Evolutionary conservation across 225 moss, liverwort and hornwort genomes (phyloP).

Genomic region (Pleurozium schreberi): DNA sequence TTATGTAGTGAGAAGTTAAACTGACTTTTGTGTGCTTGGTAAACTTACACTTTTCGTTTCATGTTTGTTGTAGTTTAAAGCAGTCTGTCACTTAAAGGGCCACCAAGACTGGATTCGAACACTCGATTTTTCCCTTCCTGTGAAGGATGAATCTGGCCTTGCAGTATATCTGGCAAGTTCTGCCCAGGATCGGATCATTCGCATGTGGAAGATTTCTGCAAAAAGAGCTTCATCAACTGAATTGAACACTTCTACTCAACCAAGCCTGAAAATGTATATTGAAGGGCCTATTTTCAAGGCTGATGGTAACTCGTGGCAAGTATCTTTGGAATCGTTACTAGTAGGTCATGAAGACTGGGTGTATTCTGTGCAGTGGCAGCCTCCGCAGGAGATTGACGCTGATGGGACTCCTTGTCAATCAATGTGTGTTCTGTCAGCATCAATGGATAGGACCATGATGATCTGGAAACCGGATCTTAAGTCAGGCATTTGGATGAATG

Average conservation of each 20-base stretch:
- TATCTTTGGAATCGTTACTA: conserved; percentile 75
- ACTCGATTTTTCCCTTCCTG: conserved; percentile 63
- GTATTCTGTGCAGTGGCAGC: conserved; percentile 83
- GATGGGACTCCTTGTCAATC: conserved; percentile 19
- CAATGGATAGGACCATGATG: conserved; percentile 99
- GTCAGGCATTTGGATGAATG: conserved; percentile 93
- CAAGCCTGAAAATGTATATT: conserved; percentile 74
- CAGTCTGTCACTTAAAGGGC: conserved; percentile 81
- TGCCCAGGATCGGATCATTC: conserved; percentile 80
- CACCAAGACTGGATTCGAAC: conserved; percentile 93
- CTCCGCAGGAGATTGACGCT: conserved; percentile 13
- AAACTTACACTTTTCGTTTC: neutral
- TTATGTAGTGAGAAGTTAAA: neutral
- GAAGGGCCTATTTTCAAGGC: conserved; percentile 82
- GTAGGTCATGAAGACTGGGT: conserved; percentile 98
- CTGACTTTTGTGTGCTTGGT: neutral
- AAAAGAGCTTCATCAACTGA: neutral
- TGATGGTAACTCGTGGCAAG: conserved; percentile 66
- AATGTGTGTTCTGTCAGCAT: conserved; percentile 83
- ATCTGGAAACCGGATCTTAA: conserved; percentile 72
- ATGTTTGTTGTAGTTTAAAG: conserved; percentile 43
- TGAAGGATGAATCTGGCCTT: conserved; percentile 14
- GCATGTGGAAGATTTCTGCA: conserved; percentile 72
- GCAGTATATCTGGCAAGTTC: conserved; percentile 71
- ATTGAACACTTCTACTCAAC: neutral